These are phyloP conservation scores for Linnemannia zychae DNA, from an alignment of 192 early-diverging fungal genomes.

Conservation along the genomic window DNA sequence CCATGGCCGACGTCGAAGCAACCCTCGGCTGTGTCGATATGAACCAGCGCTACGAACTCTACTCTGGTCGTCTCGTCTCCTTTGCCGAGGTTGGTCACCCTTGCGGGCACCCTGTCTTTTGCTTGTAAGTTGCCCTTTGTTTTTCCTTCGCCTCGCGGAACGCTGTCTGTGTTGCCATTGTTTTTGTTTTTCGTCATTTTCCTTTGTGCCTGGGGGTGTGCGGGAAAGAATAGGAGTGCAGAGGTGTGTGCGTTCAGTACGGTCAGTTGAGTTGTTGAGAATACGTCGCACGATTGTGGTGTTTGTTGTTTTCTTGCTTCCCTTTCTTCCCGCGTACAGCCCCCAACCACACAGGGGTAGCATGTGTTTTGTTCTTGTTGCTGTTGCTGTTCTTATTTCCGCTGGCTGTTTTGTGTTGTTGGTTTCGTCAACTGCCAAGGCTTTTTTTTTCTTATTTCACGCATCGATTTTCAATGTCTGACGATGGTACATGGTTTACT, in stretches of 20 bases:
- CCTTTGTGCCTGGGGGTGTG: background rate
- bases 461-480: background rate
- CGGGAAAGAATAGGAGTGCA: background rate
- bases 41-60: constrained; percentile 56
- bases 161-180: background rate
- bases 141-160: no score
- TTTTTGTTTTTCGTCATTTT: background rate
- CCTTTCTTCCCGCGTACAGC: background rate
- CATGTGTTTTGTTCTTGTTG: background rate
- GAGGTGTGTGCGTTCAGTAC: background rate
- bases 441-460: background rate
- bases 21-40: constrained; percentile 56
- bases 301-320: background rate
- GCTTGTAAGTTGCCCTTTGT: constrained; percentile 39
- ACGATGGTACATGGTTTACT: background rate
- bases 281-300: background rate
- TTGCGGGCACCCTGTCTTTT: constrained; percentile 60
- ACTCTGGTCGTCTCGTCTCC: constrained; percentile 55
- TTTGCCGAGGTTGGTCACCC: constrained; percentile 61
- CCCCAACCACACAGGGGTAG: background rate
- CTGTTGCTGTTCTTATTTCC: no score
- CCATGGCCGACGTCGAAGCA: constrained; percentile 57
- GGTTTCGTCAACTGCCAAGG: background rate
- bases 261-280: background rate
- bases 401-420: background rate